These are phyloP conservation scores for Cornus kousa DNA, from an alignment of 148 eudicot species.

Conservation along the genomic window DNA sequence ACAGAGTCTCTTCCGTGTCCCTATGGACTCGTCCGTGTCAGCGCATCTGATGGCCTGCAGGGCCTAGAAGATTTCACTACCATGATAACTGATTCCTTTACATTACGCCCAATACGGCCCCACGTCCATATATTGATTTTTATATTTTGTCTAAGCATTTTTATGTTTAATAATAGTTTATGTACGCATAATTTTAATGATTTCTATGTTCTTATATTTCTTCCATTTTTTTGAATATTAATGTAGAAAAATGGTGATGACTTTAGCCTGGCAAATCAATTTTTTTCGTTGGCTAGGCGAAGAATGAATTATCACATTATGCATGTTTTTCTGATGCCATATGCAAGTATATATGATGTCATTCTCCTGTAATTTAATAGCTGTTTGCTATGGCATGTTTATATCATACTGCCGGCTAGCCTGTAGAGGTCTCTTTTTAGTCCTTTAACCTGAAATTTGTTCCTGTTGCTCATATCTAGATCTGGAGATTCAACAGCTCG, in stretches of 20 bases:
- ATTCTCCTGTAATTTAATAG: neutral
- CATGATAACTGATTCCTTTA: too few relatives aligned
- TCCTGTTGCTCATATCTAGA: slow-evolving; percentile 22
- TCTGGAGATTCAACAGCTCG: slow-evolving; percentile 82
- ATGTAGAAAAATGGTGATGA: neutral
- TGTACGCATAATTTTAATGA: too few relatives aligned
- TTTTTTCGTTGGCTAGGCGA: neutral
- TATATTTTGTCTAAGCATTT: neutral
- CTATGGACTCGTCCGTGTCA: too few relatives aligned
- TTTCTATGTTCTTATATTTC: neutral
- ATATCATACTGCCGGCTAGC: neutral
- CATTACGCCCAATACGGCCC: too few relatives aligned
- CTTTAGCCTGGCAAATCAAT: neutral
- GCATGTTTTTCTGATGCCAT: neutral
- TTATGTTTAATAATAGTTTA: neutral
- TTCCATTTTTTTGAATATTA: neutral
- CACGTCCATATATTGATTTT: too few relatives aligned
- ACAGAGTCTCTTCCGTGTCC: too few relatives aligned
- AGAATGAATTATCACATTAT: neutral
- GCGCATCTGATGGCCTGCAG: too few relatives aligned
- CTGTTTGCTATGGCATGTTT: neutral
- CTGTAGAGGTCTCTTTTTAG: neutral
- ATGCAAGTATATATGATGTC: neutral
- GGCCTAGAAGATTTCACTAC: too few relatives aligned
- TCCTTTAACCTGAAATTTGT: neutral